A percentile compares a stretch with the other conserved stretches of the same genome.
phyloP scores from a whole-genome alignment of 2,329 filamentous ascomycete species.

The Colletotrichum aenigma region DNA sequence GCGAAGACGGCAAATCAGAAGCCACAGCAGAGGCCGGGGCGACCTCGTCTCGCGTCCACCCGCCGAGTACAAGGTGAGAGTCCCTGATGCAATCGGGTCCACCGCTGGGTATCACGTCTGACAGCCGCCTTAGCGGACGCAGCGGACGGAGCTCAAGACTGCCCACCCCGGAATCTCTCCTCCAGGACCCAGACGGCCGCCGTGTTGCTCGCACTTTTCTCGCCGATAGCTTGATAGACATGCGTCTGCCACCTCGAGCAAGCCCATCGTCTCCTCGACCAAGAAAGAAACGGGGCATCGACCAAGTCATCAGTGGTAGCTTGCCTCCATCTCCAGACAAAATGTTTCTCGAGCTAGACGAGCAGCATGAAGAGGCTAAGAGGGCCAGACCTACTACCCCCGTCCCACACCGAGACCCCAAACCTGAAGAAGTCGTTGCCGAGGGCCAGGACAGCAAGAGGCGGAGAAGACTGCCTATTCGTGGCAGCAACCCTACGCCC shows the following conservation, averaged over 20 bases:
- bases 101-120: background rate
- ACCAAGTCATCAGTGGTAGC: background rate
- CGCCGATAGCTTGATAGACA: conserved; percentile 12
- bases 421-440: background rate
- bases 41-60: conserved; percentile 14
- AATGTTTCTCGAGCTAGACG: conserved; percentile 10
- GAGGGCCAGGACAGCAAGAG: background rate
- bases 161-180: background rate
- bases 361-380: conserved; percentile 9
- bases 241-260: background rate
- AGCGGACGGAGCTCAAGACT: conserved; percentile 11
- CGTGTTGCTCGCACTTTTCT: conserved; percentile 1
- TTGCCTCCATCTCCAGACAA: conserved; percentile 12
- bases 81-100: background rate
- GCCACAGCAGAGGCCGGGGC: background rate
- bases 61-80: conserved; percentile 10
- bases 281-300: conserved; percentile 2
- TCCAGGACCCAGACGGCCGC: background rate
- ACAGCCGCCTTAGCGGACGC: background rate
- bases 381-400: background rate
- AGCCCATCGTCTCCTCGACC: background rate
- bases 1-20: conserved; percentile 2
- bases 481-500: background rate
- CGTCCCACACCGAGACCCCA: background rate
- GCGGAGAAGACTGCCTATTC: background rate